Conservation (phyloP, 768 basidiomycete species). For the Holtermanniella nyarrowii region DNA sequence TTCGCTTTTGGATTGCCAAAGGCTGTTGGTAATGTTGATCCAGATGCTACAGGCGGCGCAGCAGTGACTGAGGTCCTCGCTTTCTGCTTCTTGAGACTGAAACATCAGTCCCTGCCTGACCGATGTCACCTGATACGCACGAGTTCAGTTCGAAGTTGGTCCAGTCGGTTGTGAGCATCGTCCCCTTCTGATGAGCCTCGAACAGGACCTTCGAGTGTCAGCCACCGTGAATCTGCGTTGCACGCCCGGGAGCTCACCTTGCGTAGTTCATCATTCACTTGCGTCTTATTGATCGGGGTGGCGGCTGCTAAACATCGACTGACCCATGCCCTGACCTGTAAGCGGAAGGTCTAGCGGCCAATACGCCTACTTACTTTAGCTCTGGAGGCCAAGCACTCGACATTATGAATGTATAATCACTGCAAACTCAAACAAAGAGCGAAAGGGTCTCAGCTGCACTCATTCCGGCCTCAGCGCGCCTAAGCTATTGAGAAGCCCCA, state of each 20-base stretch:
- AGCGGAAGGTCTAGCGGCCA: neutral
- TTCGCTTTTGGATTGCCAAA: conserved; percentile 2
- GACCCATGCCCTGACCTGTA: conserved; percentile 71
- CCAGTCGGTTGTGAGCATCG: conserved; percentile 94
- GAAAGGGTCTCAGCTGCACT: too few relatives aligned
- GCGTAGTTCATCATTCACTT: conserved; percentile 89
- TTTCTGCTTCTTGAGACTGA: conserved; percentile 27
- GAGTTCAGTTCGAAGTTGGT: conserved; percentile 71
- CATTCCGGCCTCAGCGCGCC: too few relatives aligned
- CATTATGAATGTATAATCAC: too few relatives aligned
- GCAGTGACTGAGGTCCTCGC: conserved; percentile 3
- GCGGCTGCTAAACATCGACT: conserved; percentile 86
- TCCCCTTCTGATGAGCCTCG: conserved; percentile 73
- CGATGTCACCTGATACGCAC: conserved; percentile 45
- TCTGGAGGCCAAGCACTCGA: conserved; percentile 20
- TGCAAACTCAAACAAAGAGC: too few relatives aligned
- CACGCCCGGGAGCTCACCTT: conserved; percentile 40
- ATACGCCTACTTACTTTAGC: conserved; percentile 14
- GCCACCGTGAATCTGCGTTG: neutral
- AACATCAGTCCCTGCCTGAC: conserved; percentile 44
- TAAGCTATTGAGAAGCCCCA: too few relatives aligned
- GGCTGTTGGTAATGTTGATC: neutral
- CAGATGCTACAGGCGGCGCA: neutral
- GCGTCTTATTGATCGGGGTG: conserved; percentile 71
- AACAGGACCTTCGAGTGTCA: conserved; percentile 59